Conservation (phyloP, 805 yeast species). For the Groenewaldozyma tartarivorans region DNA sequence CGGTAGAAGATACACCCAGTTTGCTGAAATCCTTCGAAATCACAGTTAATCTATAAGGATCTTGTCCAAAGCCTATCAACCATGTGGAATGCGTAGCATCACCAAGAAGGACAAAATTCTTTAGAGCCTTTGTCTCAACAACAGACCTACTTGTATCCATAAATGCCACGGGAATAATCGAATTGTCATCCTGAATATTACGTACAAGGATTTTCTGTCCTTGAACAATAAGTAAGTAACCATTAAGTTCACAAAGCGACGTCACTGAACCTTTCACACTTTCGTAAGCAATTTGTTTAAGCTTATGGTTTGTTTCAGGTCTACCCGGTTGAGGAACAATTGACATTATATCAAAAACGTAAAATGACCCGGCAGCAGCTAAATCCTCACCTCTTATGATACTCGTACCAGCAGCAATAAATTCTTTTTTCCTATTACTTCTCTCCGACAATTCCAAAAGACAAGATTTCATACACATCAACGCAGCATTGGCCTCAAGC, state of each 20-base stretch:
- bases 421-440: slow-evolving; percentile 42
- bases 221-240: slow-evolving; percentile 73
- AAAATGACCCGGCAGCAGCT: slow-evolving; percentile 68
- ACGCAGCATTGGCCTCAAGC: slow-evolving; percentile 59
- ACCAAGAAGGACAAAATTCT: slow-evolving; percentile 71
- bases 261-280: slow-evolving; percentile 78
- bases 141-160: slow-evolving; percentile 75
- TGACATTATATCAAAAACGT: slow-evolving; percentile 63
- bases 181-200: slow-evolving; percentile 75
- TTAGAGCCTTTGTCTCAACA: slow-evolving; percentile 71
- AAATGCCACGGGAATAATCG: slow-evolving; percentile 89
- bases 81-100: slow-evolving; percentile 72
- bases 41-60: slow-evolving; percentile 78
- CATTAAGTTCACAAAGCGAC: slow-evolving; percentile 67
- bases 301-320: slow-evolving; percentile 73
- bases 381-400: slow-evolving; percentile 69
- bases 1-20: slow-evolving; percentile 61
- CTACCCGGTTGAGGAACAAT: slow-evolving; percentile 83
- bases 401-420: slow-evolving; percentile 72
- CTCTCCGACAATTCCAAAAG: slow-evolving; percentile 33
- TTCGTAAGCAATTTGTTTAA: slow-evolving; percentile 65
- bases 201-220: slow-evolving; percentile 77
- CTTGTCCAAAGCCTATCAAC: slow-evolving; percentile 86
- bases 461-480: slow-evolving; percentile 47
- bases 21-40: slow-evolving; percentile 65